phyloP scores from a whole-genome alignment of 805 yeast genomes.

The Barnettozyma sucrosica region DNA sequence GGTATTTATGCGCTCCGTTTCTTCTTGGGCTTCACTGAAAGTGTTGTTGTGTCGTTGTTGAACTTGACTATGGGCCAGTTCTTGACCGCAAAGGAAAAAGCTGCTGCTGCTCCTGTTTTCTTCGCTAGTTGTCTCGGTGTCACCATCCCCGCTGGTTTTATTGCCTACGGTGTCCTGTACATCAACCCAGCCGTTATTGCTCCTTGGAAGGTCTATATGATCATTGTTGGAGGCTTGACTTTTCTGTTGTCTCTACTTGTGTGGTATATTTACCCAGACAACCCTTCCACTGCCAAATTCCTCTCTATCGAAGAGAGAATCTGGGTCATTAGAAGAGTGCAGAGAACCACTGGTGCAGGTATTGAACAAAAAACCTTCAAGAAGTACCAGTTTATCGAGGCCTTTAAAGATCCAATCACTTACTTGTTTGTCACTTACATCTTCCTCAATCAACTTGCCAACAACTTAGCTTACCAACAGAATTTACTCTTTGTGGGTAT shows the following conservation, averaged over 20 bases:
- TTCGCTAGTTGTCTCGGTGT: slow-evolving; percentile 46
- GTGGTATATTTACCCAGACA: slow-evolving; percentile 44
- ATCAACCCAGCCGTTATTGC: slow-evolving; percentile 23
- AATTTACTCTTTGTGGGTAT: slow-evolving; percentile 41
- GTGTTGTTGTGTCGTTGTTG: slow-evolving; percentile 38
- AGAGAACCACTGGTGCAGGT: slow-evolving; percentile 33
- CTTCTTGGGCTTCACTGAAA: slow-evolving; percentile 46
- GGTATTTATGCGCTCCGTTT: slow-evolving; percentile 45
- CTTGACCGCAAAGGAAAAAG: slow-evolving; percentile 42
- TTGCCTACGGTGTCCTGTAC: slow-evolving; percentile 35
- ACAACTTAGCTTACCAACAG: slow-evolving; percentile 48
- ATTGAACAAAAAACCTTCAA: slow-evolving; percentile 44
- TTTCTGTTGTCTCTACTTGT: slow-evolving; percentile 32
- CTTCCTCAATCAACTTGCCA: slow-evolving; percentile 44
- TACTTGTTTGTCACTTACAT: slow-evolving; percentile 38
- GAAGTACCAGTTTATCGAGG: slow-evolving; percentile 43
- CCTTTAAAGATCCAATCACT: slow-evolving; percentile 42
- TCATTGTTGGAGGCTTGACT: slow-evolving; percentile 52
- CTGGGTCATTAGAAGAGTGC: slow-evolving; percentile 32
- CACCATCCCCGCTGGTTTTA: slow-evolving; percentile 47
- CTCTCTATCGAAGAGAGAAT: slow-evolving; percentile 34
- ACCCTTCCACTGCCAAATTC: slow-evolving; percentile 48
- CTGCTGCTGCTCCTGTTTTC: slow-evolving; percentile 48
- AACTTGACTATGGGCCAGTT: slow-evolving; percentile 46
- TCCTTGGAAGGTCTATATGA: slow-evolving; percentile 50